Evolutionary conservation across 257 asterid genomes (phyloP).

Genomic region (Nicotiana noctiflora): DNA sequence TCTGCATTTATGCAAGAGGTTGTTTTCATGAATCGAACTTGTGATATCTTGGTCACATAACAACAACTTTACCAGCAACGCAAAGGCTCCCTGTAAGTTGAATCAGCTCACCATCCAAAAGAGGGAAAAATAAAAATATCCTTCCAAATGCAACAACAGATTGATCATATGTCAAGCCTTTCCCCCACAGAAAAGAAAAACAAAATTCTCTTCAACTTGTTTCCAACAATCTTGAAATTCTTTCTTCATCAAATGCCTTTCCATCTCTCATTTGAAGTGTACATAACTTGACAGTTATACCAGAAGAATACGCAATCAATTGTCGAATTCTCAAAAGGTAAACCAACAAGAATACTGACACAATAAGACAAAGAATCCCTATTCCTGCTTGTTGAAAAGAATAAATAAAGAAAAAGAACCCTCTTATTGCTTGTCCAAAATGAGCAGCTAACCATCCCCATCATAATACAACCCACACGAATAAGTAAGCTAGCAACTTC

Average conservation of each 20-base stretch:
- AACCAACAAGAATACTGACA: neutral
- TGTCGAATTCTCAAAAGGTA: neutral
- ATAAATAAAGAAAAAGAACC: neutral
- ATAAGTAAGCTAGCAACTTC: neutral
- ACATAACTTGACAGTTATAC: neutral
- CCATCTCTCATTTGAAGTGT: neutral
- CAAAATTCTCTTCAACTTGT: neutral
- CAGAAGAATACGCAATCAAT: constrained; percentile 7
- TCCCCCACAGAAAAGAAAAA: too few relatives aligned
- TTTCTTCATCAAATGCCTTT: neutral
- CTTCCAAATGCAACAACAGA: too few relatives aligned
- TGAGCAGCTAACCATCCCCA: constrained; percentile 16
- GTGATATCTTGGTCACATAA: too few relatives aligned
- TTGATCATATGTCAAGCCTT: too few relatives aligned
- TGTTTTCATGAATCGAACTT: too few relatives aligned
- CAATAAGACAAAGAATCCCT: neutral
- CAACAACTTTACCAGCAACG: too few relatives aligned
- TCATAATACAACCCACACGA: neutral
- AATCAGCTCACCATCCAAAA: too few relatives aligned
- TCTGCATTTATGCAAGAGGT: too few relatives aligned
- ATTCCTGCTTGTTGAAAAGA: neutral
- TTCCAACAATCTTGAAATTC: neutral
- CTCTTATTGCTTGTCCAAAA: constrained; percentile 8
- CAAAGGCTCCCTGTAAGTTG: too few relatives aligned
- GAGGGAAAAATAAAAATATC: too few relatives aligned